A percentile compares a stretch with the other conserved stretches of the same genome.
phyloP scores from a whole-genome alignment of 305 asterid species.

The Fraxinus sp. region DNA sequence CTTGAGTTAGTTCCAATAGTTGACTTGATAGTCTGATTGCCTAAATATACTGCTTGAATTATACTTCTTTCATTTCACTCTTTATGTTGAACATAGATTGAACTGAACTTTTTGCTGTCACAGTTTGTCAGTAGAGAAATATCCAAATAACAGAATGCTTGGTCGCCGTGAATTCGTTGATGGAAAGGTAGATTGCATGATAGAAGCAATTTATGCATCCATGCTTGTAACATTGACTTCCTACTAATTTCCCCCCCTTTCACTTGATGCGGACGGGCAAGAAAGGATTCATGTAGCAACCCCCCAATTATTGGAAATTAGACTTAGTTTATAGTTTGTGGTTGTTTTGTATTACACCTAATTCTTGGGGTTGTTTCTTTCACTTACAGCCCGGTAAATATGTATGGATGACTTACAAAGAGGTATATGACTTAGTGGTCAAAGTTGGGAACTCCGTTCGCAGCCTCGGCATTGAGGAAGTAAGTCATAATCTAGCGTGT shows the following conservation, averaged over 20 bases:
- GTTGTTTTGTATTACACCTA: conserved; percentile 18
- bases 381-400: conserved; percentile 67
- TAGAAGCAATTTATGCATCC: conserved; percentile 21
- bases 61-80: not conserved
- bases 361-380: conserved; percentile 27
- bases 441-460: conserved; percentile 92
- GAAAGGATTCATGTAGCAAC: not conserved
- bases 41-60: not conserved
- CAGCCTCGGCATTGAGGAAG: conserved; percentile 68
- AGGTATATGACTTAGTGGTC: conserved; percentile 71
- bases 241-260: not conserved
- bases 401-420: conserved; percentile 85
- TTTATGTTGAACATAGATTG: conserved; percentile 8
- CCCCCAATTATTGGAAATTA: not conserved
- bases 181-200: conserved; percentile 63
- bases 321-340: conserved; percentile 1
- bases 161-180: conserved; percentile 69
- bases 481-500: conserved; percentile 33
- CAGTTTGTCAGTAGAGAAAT: conserved; percentile 82
- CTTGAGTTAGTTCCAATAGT: not conserved
- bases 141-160: conserved; percentile 84
- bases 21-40: not conserved
- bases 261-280: not conserved
- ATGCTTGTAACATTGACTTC: conserved; percentile 16
- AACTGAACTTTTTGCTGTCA: conserved; percentile 23